These are phyloP conservation scores for Lojkania enalia DNA, from an alignment of 2,329 filamentous ascomycete genomes.

Conservation along the genomic window DNA sequence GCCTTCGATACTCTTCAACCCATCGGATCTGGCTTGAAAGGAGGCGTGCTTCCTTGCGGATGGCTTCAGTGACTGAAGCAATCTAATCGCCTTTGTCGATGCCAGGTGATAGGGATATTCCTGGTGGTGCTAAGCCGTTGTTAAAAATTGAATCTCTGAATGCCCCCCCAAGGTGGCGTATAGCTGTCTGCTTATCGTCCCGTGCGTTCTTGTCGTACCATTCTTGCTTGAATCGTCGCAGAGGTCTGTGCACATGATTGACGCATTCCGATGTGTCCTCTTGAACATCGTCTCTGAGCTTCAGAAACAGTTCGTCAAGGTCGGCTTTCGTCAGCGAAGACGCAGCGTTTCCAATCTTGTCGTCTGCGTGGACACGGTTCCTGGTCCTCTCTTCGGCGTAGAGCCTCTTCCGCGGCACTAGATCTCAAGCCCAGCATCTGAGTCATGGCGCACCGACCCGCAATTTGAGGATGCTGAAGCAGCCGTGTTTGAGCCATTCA, in stretches of 20 bases:
- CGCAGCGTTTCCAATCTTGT: too few species aligned
- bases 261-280: slow-evolving; percentile 23
- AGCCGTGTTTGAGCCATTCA: too few species aligned
- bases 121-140: slow-evolving; percentile 8
- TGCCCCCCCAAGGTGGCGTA: slow-evolving; percentile 2
- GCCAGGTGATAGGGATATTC: slow-evolving; percentile 19
- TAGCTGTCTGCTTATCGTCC: slow-evolving; percentile 12
- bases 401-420: slow-evolving; percentile 24
- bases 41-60: slow-evolving; percentile 29
- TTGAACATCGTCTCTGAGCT: slow-evolving; percentile 28
- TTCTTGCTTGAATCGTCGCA: slow-evolving; percentile 18
- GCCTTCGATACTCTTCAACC: slow-evolving; percentile 46
- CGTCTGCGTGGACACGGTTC: slow-evolving; percentile 8
- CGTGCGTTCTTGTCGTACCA: slow-evolving; percentile 23
- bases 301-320: slow-evolving; percentile 21
- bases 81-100: slow-evolving; percentile 13
- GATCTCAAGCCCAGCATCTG: slow-evolving; percentile 21
- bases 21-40: slow-evolving; percentile 42
- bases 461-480: slow-evolving; percentile 4
- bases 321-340: slow-evolving; percentile 26
- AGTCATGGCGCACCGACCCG: slow-evolving; percentile 18
- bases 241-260: slow-evolving; percentile 19
- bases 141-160: slow-evolving; percentile 9
- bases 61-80: slow-evolving; percentile 18
- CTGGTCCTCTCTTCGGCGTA: slow-evolving; percentile 13